These are phyloP conservation scores for Russula dissimulans DNA, from an alignment of 768 basidiomycete genomes.

Conservation along the genomic window DNA sequence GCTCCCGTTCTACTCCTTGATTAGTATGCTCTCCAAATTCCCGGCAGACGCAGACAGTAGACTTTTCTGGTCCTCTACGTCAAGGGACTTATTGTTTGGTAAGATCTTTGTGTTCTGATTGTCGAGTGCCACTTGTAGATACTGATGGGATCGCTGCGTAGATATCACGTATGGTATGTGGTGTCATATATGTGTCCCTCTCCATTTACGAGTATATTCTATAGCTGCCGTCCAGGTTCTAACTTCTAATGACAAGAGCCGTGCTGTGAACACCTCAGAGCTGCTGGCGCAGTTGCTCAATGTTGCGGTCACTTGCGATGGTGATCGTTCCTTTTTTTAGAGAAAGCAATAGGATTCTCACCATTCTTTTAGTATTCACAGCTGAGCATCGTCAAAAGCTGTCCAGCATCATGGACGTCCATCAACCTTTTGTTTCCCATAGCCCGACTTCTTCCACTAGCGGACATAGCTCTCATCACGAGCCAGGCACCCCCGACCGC, in stretches of 20 bases:
- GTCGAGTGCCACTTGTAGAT: neutral
- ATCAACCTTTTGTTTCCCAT: slow-evolving; percentile 13
- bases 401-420: slow-evolving; percentile 1
- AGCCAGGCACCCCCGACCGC: slow-evolving; percentile 15
- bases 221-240: slow-evolving; percentile 17
- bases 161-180: slow-evolving; percentile 16
- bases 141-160: neutral
- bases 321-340: neutral
- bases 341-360: neutral
- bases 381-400: slow-evolving; percentile 13
- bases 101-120: slow-evolving; percentile 21
- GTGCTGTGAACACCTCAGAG: slow-evolving; percentile 7
- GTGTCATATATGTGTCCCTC: neutral
- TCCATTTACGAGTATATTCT: slow-evolving; percentile 1
- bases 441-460: slow-evolving; percentile 18
- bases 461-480: slow-evolving; percentile 15
- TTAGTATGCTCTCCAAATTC: slow-evolving; percentile 69
- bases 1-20: slow-evolving; percentile 71
- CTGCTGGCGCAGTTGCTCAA: slow-evolving; percentile 15
- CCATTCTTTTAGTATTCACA: slow-evolving; percentile 13
- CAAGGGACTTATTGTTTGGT: slow-evolving; percentile 65
- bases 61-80: slow-evolving; percentile 57
- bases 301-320: slow-evolving; percentile 13
- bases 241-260: slow-evolving; percentile 12
- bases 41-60: slow-evolving; percentile 67